These are phyloP conservation scores for Aspergillus heteromorphus DNA, from an alignment of 495 filamentous ascomycete genomes.

Conservation along the genomic window DNA sequence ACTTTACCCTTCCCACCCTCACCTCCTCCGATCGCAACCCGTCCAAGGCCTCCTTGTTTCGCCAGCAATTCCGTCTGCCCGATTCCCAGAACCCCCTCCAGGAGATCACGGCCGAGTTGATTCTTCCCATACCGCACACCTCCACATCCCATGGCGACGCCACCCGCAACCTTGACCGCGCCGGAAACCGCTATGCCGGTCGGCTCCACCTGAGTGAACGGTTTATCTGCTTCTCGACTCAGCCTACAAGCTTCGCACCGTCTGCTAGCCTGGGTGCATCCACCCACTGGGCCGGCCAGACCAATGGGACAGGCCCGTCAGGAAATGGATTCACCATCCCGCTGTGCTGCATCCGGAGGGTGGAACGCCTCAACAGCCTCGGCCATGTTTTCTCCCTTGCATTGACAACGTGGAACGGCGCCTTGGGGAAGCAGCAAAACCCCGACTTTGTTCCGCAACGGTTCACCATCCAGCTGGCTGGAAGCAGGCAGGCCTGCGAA, in stretches of 20 bases:
- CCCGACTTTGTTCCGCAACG: slow-evolving; percentile 61
- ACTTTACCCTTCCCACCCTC: slow-evolving; percentile 56
- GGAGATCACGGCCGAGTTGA: slow-evolving; percentile 93
- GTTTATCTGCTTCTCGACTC: slow-evolving; percentile 93
- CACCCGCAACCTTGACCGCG: slow-evolving; percentile 50
- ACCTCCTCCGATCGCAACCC: slow-evolving; percentile 68
- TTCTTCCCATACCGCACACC: slow-evolving; percentile 58
- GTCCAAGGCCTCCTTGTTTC: slow-evolving; percentile 88
- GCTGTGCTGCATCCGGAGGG: slow-evolving; percentile 80
- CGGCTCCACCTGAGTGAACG: slow-evolving; percentile 89
- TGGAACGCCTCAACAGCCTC: slow-evolving; percentile 86
- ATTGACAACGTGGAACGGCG: slow-evolving; percentile 93
- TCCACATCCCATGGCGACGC: slow-evolving; percentile 54
- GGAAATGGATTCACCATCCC: slow-evolving; percentile 97
- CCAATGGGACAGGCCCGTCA: slow-evolving; percentile 83
- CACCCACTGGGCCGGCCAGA: slow-evolving; percentile 77
- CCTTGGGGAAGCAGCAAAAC: slow-evolving; percentile 48
- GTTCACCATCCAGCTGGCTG: slow-evolving; percentile 84
- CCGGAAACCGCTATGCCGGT: slow-evolving; percentile 83
- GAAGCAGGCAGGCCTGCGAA: slow-evolving; percentile 83
- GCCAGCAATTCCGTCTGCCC: slow-evolving; percentile 92
- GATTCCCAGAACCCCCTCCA: slow-evolving; percentile 85
- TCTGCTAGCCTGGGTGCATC: slow-evolving; percentile 70
- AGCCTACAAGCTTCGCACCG: slow-evolving; percentile 78
- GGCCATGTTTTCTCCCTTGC: slow-evolving; percentile 88